phyloP scores from a whole-genome alignment of 345 rosid genomes.

The Salix koriyanagi region DNA sequence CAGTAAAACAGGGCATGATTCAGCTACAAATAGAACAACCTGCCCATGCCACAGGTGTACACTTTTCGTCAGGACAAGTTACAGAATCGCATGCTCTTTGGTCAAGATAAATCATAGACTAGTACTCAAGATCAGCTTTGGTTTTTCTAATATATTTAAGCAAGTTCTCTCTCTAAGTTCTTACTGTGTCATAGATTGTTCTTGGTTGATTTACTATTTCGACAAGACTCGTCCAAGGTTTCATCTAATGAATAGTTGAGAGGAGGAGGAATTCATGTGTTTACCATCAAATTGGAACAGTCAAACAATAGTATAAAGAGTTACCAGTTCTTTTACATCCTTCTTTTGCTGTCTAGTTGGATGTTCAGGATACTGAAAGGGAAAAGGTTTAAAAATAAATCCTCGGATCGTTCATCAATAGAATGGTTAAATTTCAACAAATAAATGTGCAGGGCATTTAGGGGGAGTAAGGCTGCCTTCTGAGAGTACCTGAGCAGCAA shows the following conservation, averaged over 20 bases:
- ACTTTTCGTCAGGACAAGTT: background rate
- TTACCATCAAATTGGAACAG: background rate
- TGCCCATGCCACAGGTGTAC: background rate
- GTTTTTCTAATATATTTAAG: background rate
- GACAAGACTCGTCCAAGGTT: background rate
- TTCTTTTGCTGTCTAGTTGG: slow-evolving; percentile 95
- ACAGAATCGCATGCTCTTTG: background rate
- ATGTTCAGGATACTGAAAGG: slow-evolving; percentile 82
- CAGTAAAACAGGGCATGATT: background rate
- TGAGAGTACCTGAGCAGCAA: slow-evolving; percentile 77
- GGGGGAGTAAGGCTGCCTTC: background rate
- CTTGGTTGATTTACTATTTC: background rate
- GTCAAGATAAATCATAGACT: background rate
- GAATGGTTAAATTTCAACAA: background rate
- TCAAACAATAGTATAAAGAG: background rate
- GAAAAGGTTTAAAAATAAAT: background rate
- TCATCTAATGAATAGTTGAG: background rate
- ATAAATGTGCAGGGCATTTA: background rate
- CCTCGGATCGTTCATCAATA: slow-evolving; percentile 1
- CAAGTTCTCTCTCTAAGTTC: background rate
- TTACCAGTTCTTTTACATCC: slow-evolving; percentile 88
- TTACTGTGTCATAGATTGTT: background rate
- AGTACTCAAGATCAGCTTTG: background rate
- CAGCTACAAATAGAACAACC: background rate
- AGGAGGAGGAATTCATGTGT: background rate